Evolutionary conservation across 352 stramenopile species (phyloP).

Genomic region (Globisporangium rhizosaccharum): DNA sequence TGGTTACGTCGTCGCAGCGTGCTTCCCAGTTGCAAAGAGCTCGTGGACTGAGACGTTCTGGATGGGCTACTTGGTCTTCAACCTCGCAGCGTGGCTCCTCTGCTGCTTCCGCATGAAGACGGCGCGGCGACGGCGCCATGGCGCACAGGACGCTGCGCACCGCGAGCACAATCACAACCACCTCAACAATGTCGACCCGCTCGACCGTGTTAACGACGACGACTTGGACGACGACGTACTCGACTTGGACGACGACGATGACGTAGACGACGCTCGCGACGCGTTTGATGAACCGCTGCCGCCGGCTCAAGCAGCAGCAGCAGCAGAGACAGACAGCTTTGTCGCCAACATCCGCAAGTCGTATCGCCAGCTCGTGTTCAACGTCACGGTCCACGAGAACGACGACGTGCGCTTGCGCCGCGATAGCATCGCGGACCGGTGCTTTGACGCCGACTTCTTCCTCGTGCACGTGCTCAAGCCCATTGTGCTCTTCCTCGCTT

Average conservation of each 20-base stretch:
- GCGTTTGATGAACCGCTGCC: conserved; percentile 3
- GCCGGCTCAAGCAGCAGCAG: neutral
- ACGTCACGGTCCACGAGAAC: conserved; percentile 65
- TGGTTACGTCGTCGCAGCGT: conserved; percentile 53
- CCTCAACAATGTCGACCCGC: conserved; percentile 14
- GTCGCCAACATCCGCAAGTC: conserved; percentile 49
- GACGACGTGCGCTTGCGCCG: conserved; percentile 48
- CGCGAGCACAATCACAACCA: conserved; percentile 13
- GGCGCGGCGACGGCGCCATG: conserved; percentile 32
- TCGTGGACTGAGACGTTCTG: conserved; percentile 62
- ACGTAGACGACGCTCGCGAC: conserved; percentile 20
- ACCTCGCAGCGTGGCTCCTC: conserved; percentile 65
- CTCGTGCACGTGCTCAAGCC: conserved; percentile 55
- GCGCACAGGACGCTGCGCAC: conserved; percentile 11
- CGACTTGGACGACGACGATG: conserved; percentile 38
- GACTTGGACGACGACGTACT: conserved; percentile 7
- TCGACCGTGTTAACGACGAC: conserved; percentile 16
- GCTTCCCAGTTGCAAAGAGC: conserved; percentile 38
- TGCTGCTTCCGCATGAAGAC: conserved; percentile 62
- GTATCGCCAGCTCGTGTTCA: conserved; percentile 70
- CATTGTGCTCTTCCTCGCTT: conserved; percentile 35
- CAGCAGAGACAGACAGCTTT: conserved; percentile 31
- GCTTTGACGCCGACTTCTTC: conserved; percentile 71
- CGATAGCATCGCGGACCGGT: conserved; percentile 58
- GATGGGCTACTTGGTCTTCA: conserved; percentile 72